phyloP scores from a whole-genome alignment of 495 filamentous ascomycete species.

The Aspergillus affinis region DNA sequence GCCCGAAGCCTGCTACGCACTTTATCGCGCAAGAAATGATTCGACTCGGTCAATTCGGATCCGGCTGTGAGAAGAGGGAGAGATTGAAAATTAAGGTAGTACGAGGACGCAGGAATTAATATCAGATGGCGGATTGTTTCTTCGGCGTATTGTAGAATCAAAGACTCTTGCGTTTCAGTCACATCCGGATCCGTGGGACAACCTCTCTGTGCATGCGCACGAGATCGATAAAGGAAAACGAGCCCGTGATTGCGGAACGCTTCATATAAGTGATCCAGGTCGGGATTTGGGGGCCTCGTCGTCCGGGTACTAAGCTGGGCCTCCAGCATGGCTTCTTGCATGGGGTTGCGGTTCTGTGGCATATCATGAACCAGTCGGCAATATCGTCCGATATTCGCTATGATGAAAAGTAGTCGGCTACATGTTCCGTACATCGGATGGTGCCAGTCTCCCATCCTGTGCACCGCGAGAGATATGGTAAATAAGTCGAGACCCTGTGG shows the following conservation, averaged over 20 bases:
- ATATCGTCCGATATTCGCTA: constrained; percentile 17
- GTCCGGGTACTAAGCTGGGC: constrained; percentile 10
- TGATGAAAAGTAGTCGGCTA: constrained; percentile 12
- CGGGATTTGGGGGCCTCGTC: constrained; percentile 13
- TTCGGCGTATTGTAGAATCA: constrained; percentile 17
- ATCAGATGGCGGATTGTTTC: constrained; percentile 15
- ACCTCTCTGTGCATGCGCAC: constrained; percentile 6
- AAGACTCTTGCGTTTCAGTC: constrained; percentile 16
- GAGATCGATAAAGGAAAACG: constrained; percentile 17
- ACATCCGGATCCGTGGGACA: constrained; percentile 6
- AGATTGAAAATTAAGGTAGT: constrained; percentile 17
- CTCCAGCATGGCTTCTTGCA: constrained; percentile 15
- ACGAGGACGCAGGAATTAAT: constrained; percentile 10
- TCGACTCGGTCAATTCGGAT: constrained; percentile 14
- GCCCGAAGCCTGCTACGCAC: constrained; percentile 13
- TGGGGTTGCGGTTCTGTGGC: constrained; percentile 10
- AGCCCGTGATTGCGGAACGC: constrained; percentile 18
- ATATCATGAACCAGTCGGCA: constrained; percentile 15
- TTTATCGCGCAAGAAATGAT: constrained; percentile 9
- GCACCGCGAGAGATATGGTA: constrained; percentile 13
- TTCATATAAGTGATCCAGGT: constrained; percentile 15
- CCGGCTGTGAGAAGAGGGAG: constrained; percentile 17
- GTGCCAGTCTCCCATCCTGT: constrained; percentile 15
- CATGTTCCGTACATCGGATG: constrained; percentile 19
- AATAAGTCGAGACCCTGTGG: constrained; percentile 8